Percentiles rank a stretch among this genome's conserved stretches.
Conservation (phyloP, 768 basidiomycete species). For the Russula lepida region DNA sequence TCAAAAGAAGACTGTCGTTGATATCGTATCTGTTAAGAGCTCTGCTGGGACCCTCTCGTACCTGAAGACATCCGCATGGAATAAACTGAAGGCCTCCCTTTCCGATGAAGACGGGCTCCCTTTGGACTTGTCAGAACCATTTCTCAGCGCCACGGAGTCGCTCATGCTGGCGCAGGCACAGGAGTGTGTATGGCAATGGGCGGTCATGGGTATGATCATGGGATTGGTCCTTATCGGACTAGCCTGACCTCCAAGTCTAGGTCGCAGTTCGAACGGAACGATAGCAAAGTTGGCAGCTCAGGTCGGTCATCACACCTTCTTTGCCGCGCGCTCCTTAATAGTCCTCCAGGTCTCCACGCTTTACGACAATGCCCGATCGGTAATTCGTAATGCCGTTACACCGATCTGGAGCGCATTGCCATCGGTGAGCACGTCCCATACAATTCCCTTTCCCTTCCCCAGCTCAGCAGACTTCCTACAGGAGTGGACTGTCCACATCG, state of each 20-base stretch:
- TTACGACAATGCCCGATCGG: conserved; percentile 16
- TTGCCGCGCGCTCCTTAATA: background rate
- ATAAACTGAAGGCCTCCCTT: conserved; percentile 38
- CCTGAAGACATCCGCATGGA: conserved; percentile 45
- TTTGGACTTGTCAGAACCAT: conserved; percentile 55
- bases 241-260: background rate
- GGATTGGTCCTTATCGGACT: background rate
- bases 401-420: conserved; percentile 37
- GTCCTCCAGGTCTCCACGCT: conserved; percentile 17
- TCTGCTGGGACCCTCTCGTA: conserved; percentile 69
- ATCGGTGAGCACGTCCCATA: conserved; percentile 35
- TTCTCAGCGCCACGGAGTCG: conserved; percentile 54
- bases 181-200: conserved; percentile 94
- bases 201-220: conserved; percentile 55
- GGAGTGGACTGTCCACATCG: conserved; percentile 76
- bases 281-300: conserved; percentile 19
- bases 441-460: background rate
- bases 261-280: conserved; percentile 17
- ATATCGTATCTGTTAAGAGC: conserved; percentile 32
- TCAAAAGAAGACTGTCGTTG: background rate
- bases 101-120: conserved; percentile 47
- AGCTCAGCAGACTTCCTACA: conserved; percentile 26
- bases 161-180: conserved; percentile 92
- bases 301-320: background rate
- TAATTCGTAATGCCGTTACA: conserved; percentile 16